Conservation (phyloP, 257 asterid genomes). For the Primulina tabacum region DNA sequence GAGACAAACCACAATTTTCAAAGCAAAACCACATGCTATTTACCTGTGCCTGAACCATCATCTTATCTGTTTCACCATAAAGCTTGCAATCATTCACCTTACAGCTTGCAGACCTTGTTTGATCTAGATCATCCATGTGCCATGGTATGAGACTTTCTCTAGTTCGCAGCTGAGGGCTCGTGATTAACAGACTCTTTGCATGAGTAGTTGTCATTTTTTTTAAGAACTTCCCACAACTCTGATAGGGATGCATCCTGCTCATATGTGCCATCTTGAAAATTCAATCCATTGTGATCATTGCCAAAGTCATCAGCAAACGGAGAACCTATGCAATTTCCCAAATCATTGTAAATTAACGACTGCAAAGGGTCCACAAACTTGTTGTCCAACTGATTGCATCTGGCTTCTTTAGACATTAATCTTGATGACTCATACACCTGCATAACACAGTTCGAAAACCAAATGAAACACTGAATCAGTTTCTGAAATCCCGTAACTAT, state of each 20-base stretch:
- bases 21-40: constrained; percentile 4
- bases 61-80: constrained; percentile 3
- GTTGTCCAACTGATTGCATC: constrained; percentile 31
- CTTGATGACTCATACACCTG: constrained; percentile 39
- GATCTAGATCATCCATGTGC: constrained; percentile 19
- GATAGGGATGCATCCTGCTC: constrained; percentile 72
- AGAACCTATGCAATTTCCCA: constrained; percentile 44
- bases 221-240: constrained; percentile 52
- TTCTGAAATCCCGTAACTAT: constrained; percentile 15
- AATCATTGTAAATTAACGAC: constrained; percentile 26
- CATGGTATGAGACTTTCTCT: constrained; percentile 21
- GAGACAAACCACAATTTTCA: constrained; percentile 13
- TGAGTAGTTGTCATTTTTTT: constrained; percentile 33
- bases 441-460: constrained; percentile 9
- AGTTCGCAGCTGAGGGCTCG: constrained; percentile 20
- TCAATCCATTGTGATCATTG: constrained; percentile 40
- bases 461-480: constrained; percentile 10
- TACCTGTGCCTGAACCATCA: constrained; percentile 33
- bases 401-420: constrained; percentile 25
- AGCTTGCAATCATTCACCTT: constrained; percentile 22
- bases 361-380: constrained; percentile 22
- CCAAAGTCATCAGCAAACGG: constrained; percentile 74
- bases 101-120: constrained; percentile 19
- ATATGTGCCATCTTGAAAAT: constrained; percentile 66
- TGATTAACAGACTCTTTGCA: constrained; percentile 30